Evolutionary conservation across 2,329 filamentous ascomycete species (phyloP).

Genomic region (Penicillium rolfsii): DNA sequence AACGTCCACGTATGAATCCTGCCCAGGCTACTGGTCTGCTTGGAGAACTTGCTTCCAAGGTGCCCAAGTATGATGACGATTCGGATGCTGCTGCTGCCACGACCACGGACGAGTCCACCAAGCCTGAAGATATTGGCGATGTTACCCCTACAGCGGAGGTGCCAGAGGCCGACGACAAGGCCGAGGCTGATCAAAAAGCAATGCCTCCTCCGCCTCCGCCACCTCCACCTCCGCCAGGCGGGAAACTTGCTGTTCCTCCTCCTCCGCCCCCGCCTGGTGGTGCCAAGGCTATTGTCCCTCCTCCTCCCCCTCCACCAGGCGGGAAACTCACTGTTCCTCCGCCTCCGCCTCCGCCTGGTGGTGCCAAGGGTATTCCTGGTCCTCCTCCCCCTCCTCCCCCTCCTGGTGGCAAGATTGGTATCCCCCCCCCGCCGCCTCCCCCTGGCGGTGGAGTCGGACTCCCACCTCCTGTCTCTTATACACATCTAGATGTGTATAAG

Average conservation of each 20-base stretch:
- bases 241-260: constrained; percentile 36
- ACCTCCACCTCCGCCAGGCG: constrained; percentile 50
- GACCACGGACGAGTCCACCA: not conserved
- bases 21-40: constrained; percentile 68
- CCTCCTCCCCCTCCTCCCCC: constrained; percentile 51
- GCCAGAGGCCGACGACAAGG: constrained; percentile 17
- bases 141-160: constrained; percentile 18
- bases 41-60: constrained; percentile 73
- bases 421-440: constrained; percentile 44
- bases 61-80: constrained; percentile 69
- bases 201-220: constrained; percentile 48
- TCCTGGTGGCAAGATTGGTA: constrained; percentile 26
- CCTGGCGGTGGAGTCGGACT: constrained; percentile 36
- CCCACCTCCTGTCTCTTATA: no score
- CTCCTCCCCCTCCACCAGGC: constrained; percentile 50
- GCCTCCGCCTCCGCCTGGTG: constrained; percentile 47
- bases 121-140: constrained; percentile 52
- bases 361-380: constrained; percentile 46
- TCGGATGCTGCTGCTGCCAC: constrained; percentile 17
- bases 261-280: constrained; percentile 50
- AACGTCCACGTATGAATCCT: constrained; percentile 65
- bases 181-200: constrained; percentile 11
- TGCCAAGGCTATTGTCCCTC: constrained; percentile 45
- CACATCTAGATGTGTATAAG: no score
- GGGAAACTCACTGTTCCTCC: constrained; percentile 45